These are phyloP conservation scores for Diplodia corticola DNA, from an alignment of 2,329 filamentous ascomycete genomes.

Conservation along the genomic window DNA sequence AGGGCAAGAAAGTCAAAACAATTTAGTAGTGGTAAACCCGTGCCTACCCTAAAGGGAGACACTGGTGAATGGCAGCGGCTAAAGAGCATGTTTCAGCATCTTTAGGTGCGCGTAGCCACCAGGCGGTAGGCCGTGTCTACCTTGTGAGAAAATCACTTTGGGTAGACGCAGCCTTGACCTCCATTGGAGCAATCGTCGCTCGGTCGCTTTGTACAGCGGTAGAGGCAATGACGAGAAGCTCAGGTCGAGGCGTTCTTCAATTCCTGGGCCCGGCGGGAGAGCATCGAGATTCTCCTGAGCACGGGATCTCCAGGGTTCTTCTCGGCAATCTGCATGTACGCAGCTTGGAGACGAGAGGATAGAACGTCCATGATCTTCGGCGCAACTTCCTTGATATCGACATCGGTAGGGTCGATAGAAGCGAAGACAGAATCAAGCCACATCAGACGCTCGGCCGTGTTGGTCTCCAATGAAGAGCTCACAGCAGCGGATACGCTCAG, in stretches of 20 bases:
- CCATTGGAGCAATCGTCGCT: background rate
- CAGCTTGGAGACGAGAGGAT: slow-evolving; percentile 55
- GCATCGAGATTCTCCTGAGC: slow-evolving; percentile 51
- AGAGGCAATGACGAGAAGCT: background rate
- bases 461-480: slow-evolving; percentile 56
- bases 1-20: background rate
- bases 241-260: slow-evolving; percentile 18
- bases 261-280: slow-evolving; percentile 42
- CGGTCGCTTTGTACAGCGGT: background rate
- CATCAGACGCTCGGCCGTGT: slow-evolving; percentile 55
- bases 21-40: background rate
- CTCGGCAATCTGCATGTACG: slow-evolving; percentile 59
- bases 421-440: slow-evolving; percentile 60
- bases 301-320: slow-evolving; percentile 53
- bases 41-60: background rate
- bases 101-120: background rate
- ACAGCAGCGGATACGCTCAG: slow-evolving; percentile 65
- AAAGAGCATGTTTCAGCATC: slow-evolving; percentile 26
- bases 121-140: background rate
- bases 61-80: background rate
- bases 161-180: background rate
- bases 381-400: slow-evolving; percentile 57
- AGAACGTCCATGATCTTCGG: slow-evolving; percentile 63
- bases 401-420: slow-evolving; percentile 55
- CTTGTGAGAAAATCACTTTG: background rate